Evolutionary conservation across 139 green algal genomes (phyloP), one percentile per base, ranked within the genome.

Genomic region (Chlorella vulgaris): DNA sequence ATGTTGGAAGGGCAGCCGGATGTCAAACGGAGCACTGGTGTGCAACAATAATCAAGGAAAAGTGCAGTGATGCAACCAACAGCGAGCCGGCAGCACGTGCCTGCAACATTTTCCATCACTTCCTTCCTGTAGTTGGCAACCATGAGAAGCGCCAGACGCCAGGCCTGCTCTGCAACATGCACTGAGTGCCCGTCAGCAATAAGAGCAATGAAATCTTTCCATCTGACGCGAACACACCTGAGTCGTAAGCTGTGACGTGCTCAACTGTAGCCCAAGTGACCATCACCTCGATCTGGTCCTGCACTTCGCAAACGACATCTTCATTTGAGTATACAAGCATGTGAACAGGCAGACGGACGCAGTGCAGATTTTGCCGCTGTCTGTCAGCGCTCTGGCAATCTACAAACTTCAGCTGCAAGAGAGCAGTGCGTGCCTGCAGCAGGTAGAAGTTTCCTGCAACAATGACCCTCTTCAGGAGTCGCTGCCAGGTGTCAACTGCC

Each of bases 231-330:
- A 21, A 39, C 28, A 28, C 53, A 29, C 42, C 19, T 42, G 81
- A 80, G 53, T 85, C 81, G 51, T 55, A 60, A 22, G 55, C 21
- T 8, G 47, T 81, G 35, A 65, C 66, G 0, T 50, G 36, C 38
- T 58, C 21, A 2, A 24, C 8, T 0, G 68, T 63, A 6, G 67
- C 67, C 69, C 80, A 85, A 7, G 22, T 7, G 26, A 58, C 40
- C 51, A 85, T 81, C 24, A 1, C 15, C 63, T 81, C 51, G 13
- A 85, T 3, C 67, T 85, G 80, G 24, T 81, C 61, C 75, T 81
- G 75, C 75, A 47, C 29, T 58, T 26, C 28, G n/a, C n/a, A n/a
- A n/a, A n/a, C n/a, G n/a, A n/a, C n/a, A n/a, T n/a, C n/a, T n/a
- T n/a, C n/a, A n/a, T n/a, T n/a, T n/a, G n/a, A n/a, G n/a, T n/a